These are phyloP conservation scores for Ramalina peruviana DNA, from an alignment of 495 filamentous ascomycete species.

Conservation along the genomic window DNA sequence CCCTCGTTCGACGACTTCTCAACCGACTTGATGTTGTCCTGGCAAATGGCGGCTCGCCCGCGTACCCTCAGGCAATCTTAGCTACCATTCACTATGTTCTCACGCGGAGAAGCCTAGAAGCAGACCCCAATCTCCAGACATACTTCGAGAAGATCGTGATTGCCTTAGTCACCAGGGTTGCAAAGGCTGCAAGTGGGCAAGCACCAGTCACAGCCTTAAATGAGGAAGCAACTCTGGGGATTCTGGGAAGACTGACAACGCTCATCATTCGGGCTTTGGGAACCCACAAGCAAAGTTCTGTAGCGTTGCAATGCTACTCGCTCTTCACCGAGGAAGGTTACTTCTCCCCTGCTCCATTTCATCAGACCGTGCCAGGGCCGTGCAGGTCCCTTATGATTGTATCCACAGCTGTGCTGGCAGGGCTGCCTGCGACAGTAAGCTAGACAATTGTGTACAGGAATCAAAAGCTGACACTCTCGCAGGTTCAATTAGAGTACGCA, in stretches of 20 bases:
- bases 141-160: constrained; percentile 51
- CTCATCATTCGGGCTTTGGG: constrained; percentile 44
- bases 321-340: constrained; percentile 31
- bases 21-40: constrained; percentile 50
- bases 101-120: constrained; percentile 35
- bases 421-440: constrained; percentile 31
- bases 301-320: constrained; percentile 42
- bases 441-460: constrained; percentile 6
- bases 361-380: constrained; percentile 20
- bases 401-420: constrained; percentile 48
- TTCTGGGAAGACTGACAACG: constrained; percentile 49
- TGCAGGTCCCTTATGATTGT: constrained; percentile 40
- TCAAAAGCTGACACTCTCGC: neutral
- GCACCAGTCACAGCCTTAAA: constrained; percentile 32
- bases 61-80: constrained; percentile 46
- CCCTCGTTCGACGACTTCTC: constrained; percentile 50
- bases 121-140: constrained; percentile 33
- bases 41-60: constrained; percentile 34
- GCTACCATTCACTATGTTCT: constrained; percentile 53
- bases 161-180: constrained; percentile 31
- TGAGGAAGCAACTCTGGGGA: constrained; percentile 42
- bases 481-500: constrained; percentile 21
- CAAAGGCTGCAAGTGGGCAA: constrained; percentile 27
- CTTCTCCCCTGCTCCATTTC: constrained; percentile 29
- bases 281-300: constrained; percentile 36